Base-by-base conservation (phyloP, 352 stramenopile species). In the Globisporangium apiculatum region DNA sequence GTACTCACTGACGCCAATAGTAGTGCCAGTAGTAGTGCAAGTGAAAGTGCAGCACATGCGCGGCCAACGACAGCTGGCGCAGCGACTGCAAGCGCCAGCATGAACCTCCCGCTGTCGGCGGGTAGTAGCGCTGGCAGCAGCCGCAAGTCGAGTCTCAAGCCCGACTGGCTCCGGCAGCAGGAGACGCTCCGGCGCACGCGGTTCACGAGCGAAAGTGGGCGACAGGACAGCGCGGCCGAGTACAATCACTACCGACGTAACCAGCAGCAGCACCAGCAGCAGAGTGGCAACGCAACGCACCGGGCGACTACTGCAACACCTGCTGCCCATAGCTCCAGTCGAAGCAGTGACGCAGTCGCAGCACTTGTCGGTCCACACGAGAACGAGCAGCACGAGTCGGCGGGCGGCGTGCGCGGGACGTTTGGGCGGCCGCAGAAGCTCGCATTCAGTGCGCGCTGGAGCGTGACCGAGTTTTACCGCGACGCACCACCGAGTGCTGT, bases 111-210 rank as follows among this genome's bases (percentile, higher is more conserved):
- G 40, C 38, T 60, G 31, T 59, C 58, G 18, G 41, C 51, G 40
- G 24, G 24, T 37, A 42, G 57, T 35, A 24, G 58, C 35, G n/a
- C 49, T 0, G n/a, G 8, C 17, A 49, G 41, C 36, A 18, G 48
- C 37, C 40, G 45, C 7, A 64, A 64, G 46, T 72, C 66, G 48
- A 79, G 68, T 55, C 57, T 91, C 35, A 89, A 89, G 52, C 82
- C 82, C 6, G 79, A 91, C 57, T 89, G 76, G 75, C 82, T 91
- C 66, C 67, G 70, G 14, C 68, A 80, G 14, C 81, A 79, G 40
- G 82, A 91, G 53, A 73, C 70, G 7, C 62, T 88, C 7, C 73
- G 68, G 17, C 73, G 68, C 43, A 79, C 82, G 58, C 79, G 82
- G 41, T 88, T 91, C 64, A 86, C 67, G 36, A 75, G 83, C 48